phyloP scores from a whole-genome alignment of 306 rosid genomes.

The cucumber (Cucumis sativus) region DNA sequence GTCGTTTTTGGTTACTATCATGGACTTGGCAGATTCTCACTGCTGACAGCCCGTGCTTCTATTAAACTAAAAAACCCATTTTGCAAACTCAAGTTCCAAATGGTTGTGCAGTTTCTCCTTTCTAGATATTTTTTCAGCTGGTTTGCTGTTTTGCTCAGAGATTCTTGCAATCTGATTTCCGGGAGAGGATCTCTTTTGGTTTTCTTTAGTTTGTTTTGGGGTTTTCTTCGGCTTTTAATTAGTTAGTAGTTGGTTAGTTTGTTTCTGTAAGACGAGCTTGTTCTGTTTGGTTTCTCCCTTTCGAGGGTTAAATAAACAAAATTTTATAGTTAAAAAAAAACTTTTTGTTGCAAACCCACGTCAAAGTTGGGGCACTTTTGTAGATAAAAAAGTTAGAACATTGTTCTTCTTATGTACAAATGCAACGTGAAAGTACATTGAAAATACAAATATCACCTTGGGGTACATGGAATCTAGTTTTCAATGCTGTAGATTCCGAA shows the following conservation, averaged over 20 bases:
- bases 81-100: not conserved
- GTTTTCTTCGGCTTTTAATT: too few species aligned
- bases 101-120: not conserved
- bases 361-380: too few species aligned
- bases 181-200: not conserved
- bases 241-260: too few species aligned
- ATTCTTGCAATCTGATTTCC: too few species aligned
- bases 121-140: not conserved
- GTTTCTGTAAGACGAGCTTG: too few species aligned
- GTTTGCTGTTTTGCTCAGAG: not conserved
- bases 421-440: slow-evolving; percentile 1
- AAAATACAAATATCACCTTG: slow-evolving; percentile 35
- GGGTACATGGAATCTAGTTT: slow-evolving; percentile 35
- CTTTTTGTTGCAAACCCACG: not conserved
- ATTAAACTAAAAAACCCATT: not conserved
- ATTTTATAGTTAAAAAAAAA: too few species aligned
- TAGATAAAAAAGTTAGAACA: too few species aligned
- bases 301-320: too few species aligned
- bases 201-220: not conserved
- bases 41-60: not conserved
- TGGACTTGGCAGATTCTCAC: too few species aligned
- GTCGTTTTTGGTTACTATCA: too few species aligned
- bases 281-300: too few species aligned
- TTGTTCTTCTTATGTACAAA: too few species aligned
- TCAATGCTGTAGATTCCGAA: slow-evolving; percentile 43